Base-by-base conservation (phyloP, 2,329 filamentous ascomycete species). In the Mariannaea sp. region DNA sequence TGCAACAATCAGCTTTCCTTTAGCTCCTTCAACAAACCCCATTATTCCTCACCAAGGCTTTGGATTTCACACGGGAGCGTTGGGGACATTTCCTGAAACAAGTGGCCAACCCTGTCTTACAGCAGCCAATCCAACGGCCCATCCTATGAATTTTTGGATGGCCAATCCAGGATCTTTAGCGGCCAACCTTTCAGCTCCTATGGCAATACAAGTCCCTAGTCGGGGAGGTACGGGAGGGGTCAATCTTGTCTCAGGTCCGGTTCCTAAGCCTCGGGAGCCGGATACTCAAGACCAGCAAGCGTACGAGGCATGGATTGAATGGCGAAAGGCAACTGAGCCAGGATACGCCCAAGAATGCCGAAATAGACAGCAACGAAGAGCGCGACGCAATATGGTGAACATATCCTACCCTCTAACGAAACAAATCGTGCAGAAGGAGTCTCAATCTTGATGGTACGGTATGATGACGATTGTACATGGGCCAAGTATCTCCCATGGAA, bases 231-330 rank as follows among this genome's bases (percentile, higher is more conserved):
- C 48, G 14, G 43, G 35, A 32, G 24, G 13, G 10, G 14, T 22
- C 5, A 22, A 46, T 27, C 13, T 50, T 13, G 44, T 30, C 2
- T 59, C 53, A 17, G 55, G 46, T 5, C 67, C 65, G 9, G 71
- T 71, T 32, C 68, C 66, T 4, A 79, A 79, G 59, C 77, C 77
- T 8, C 70, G 69, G 4, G 61, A 65, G 24, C 75, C 75, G 39
- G 66, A 78, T 53, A 64, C 77, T 10, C 52, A 62, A 38, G 70
- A 71, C 20, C 77, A 80, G 62, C 74, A 76, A 53, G 68, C 70
- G 53, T 80, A 80, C 60, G 77, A 80, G 64, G 74, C 71, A 29
- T 79, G 73, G 58, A 73, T 80, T 27, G 77, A 80, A 62, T 77
- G 73, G 73, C 73, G 76, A 50, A 80, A 80, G 57, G 74, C 74